These are phyloP conservation scores for Floccularia luteovirens DNA, from an alignment of 768 basidiomycete genomes.

Conservation along the genomic window DNA sequence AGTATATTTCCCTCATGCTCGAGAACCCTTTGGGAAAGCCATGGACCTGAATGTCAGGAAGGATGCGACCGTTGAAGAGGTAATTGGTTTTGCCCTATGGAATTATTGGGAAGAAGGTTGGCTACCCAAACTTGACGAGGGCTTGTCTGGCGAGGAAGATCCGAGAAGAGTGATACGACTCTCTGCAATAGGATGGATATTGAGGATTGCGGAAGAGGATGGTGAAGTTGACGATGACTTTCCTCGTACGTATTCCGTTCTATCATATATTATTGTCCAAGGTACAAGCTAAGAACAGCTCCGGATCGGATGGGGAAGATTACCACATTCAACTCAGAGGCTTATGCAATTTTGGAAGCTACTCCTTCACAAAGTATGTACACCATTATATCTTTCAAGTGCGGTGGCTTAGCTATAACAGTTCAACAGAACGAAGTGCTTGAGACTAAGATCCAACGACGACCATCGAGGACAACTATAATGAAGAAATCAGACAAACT, in stretches of 20 bases:
- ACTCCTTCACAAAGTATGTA: conserved; percentile 56
- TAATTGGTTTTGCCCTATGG: conserved; percentile 89
- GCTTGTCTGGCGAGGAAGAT: conserved; percentile 50
- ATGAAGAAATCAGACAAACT: conserved; percentile 52
- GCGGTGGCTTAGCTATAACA: conserved; percentile 20
- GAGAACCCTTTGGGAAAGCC: conserved; percentile 46
- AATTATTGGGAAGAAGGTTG: conserved; percentile 89
- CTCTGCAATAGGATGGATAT: conserved; percentile 83
- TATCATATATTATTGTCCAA: neutral
- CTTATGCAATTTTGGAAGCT: conserved; percentile 84
- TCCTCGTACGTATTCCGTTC: conserved; percentile 58
- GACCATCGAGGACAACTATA: conserved; percentile 63
- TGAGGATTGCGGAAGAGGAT: conserved; percentile 93
- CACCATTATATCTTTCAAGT: conserved; percentile 1
- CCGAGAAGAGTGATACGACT: conserved; percentile 49
- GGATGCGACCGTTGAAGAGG: conserved; percentile 92
- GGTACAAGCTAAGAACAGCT: conserved; percentile 39
- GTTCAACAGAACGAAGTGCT: conserved; percentile 73
- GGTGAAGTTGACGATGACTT: conserved; percentile 99
- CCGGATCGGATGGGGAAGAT: conserved; percentile 85
- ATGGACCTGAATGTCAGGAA: conserved; percentile 74
- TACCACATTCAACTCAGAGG: conserved; percentile 82
- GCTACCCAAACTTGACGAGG: conserved; percentile 71
- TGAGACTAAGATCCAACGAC: conserved; percentile 75
- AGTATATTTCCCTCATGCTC: conserved; percentile 82